These are phyloP conservation scores for Colletotrichum sansevieriae DNA, from an alignment of 2,329 filamentous ascomycete species.

Conservation along the genomic window DNA sequence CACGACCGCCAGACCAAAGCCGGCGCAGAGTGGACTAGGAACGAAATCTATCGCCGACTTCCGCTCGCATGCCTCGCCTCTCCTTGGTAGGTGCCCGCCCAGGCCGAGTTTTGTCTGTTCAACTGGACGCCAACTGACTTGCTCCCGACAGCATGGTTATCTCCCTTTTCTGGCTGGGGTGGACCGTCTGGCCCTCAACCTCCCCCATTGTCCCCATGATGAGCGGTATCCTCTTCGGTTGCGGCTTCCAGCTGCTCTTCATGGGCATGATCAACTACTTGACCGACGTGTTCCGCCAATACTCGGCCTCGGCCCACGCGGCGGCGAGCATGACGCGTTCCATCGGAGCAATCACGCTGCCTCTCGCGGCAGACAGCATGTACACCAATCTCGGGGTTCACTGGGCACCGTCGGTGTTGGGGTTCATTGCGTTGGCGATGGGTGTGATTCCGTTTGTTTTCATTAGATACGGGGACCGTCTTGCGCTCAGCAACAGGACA, in stretches of 20 bases:
- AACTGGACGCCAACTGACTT: neutral
- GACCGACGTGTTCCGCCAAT: conserved; percentile 50
- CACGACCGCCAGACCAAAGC: conserved; percentile 46
- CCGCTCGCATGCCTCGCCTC: conserved; percentile 68
- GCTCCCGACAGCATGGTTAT: conserved; percentile 62
- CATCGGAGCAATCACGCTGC: conserved; percentile 50
- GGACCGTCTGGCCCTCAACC: conserved; percentile 62
- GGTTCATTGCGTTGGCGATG: conserved; percentile 48
- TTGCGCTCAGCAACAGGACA: conserved; percentile 46
- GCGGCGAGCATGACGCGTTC: conserved; percentile 52
- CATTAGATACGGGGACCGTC: conserved; percentile 48
- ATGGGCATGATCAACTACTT: conserved; percentile 54
- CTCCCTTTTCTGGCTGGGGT: conserved; percentile 71
- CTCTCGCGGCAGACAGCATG: conserved; percentile 51
- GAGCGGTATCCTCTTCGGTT: conserved; percentile 59
- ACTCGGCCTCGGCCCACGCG: conserved; percentile 53
- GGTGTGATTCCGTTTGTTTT: conserved; percentile 51
- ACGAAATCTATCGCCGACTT: conserved; percentile 51
- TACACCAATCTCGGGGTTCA: conserved; percentile 50
- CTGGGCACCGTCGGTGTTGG: conserved; percentile 53
- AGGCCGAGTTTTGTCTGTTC: too few relatives aligned
- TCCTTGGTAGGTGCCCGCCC: conserved; percentile 63
- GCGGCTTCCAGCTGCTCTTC: conserved; percentile 51
- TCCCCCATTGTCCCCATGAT: conserved; percentile 54
- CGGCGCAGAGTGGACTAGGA: conserved; percentile 49